These are phyloP conservation scores for Aurinia saxatilis DNA, from an alignment of 345 rosid genomes.

Conservation along the genomic window DNA sequence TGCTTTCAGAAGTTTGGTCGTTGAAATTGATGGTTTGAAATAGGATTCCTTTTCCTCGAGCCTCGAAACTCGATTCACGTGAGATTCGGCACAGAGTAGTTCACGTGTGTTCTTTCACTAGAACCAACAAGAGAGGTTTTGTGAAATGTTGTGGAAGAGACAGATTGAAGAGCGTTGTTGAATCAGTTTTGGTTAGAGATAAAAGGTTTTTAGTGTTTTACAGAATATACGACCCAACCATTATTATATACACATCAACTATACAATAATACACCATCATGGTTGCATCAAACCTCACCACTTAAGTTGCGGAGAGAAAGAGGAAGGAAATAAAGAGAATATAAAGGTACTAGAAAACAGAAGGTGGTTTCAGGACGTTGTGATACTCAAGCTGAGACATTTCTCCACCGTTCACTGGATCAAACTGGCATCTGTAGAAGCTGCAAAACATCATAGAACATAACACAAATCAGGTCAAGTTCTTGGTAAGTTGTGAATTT, in stretches of 20 bases:
- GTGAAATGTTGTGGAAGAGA: background rate
- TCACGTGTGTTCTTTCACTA: background rate
- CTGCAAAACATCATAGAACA: constrained; percentile 36
- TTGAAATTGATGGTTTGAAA: constrained; percentile 3
- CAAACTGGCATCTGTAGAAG: constrained; percentile 85
- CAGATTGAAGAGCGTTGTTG: background rate
- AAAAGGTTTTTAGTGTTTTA: background rate
- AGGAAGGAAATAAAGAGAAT: background rate
- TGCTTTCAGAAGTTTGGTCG: constrained; percentile 3
- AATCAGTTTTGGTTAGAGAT: constrained; percentile 18
- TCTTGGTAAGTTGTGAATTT: too few relatives aligned
- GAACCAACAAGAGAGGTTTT: background rate
- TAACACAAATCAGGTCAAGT: background rate
- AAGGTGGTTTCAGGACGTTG: constrained; percentile 75
- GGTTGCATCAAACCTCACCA: constrained; percentile 7
- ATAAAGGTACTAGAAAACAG: constrained; percentile 35
- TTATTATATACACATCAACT: constrained; percentile 18
- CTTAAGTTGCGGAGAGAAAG: constrained; percentile 1
- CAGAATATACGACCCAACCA: constrained; percentile 1
- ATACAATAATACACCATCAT: constrained; percentile 13
- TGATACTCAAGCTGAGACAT: constrained; percentile 81
- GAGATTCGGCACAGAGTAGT: background rate
- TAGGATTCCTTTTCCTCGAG: constrained; percentile 17
- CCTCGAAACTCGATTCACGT: constrained; percentile 8
- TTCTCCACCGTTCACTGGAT: constrained; percentile 85